phyloP scores from a whole-genome alignment of 495 filamentous ascomycete genomes.

The Halenospora varia region DNA sequence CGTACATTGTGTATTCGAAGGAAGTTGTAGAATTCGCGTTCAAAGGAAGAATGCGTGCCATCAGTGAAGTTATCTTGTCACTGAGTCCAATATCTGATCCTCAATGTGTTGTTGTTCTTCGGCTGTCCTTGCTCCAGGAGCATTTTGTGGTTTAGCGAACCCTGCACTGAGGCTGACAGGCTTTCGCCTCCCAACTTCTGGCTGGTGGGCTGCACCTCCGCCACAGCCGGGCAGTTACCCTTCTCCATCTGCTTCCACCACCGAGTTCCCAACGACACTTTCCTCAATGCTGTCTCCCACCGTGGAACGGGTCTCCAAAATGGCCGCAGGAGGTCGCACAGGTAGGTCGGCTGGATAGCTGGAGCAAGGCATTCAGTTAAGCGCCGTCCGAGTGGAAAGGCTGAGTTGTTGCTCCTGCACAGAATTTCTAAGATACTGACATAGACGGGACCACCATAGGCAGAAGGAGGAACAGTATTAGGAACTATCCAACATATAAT shows the following conservation, averaged over 20 bases:
- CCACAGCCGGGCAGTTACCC: not conserved
- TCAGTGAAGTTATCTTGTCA: no score
- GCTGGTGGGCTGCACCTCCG: not conserved
- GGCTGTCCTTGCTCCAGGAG: no score
- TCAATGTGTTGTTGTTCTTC: no score
- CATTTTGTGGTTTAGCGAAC: no score
- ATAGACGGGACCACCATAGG: constrained; percentile 15
- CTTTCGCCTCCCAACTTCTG: not conserved
- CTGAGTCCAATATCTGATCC: no score
- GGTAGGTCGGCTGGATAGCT: no score
- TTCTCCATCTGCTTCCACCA: not conserved
- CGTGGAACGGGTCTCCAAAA: no score
- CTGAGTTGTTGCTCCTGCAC: constrained; percentile 17
- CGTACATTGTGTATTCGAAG: no score
- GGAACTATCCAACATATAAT: constrained; percentile 19
- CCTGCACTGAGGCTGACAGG: not conserved
- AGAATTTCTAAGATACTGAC: constrained; percentile 14
- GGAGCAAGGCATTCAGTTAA: no score
- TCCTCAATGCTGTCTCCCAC: not conserved
- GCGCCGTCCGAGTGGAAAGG: constrained; percentile 16
- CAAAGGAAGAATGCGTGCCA: no score
- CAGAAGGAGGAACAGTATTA: constrained; percentile 8
- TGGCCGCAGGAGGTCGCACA: no score
- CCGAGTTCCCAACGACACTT: not conserved
- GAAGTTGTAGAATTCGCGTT: no score